Conservation (phyloP, 2,329 filamentous ascomycete genomes). For the Xylaria sp. region DNA sequence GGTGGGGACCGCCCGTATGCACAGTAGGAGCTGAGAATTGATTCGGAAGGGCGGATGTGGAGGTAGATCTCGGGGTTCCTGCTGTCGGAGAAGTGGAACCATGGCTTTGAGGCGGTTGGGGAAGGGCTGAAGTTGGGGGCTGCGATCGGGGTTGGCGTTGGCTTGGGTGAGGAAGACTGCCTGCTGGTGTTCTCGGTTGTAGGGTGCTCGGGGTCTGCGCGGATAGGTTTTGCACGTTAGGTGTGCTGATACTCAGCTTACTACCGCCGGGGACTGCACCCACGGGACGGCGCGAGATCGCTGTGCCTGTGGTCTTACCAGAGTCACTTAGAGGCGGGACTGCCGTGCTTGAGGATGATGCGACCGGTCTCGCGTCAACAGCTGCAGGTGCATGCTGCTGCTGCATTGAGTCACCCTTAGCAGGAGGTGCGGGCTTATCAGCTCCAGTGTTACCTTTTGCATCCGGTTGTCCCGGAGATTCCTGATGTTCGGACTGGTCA, state of each 20-base stretch:
- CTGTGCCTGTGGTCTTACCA: conserved; percentile 23
- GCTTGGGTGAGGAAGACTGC: conserved; percentile 21
- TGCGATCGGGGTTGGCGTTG: conserved; percentile 5
- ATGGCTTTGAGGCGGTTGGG: background rate
- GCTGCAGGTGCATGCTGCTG: conserved; percentile 1
- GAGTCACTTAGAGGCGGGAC: conserved; percentile 31
- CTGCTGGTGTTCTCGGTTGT: conserved; percentile 17
- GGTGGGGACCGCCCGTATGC: background rate
- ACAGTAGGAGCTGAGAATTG: background rate
- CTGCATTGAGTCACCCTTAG: conserved; percentile 15
- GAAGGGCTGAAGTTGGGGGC: background rate
- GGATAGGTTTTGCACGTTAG: conserved; percentile 12
- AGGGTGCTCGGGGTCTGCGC: conserved; percentile 16
- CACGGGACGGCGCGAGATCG: conserved; percentile 32
- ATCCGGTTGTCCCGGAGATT: background rate
- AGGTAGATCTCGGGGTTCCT: conserved; percentile 1
- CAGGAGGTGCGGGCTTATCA: conserved; percentile 19
- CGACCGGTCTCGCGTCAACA: background rate
- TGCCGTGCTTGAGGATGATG: background rate
- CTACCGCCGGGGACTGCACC: conserved; percentile 22
- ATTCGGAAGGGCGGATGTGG: background rate
- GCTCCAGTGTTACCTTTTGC: background rate
- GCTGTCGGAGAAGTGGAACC: conserved; percentile 19
- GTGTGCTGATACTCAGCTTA: conserved; percentile 21
- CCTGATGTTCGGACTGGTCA: conserved; percentile 1